Evolutionary conservation across 768 basidiomycete species (phyloP), one percentile per base, ranked within the genome.

Genomic region (Tulasnella sp.): DNA sequence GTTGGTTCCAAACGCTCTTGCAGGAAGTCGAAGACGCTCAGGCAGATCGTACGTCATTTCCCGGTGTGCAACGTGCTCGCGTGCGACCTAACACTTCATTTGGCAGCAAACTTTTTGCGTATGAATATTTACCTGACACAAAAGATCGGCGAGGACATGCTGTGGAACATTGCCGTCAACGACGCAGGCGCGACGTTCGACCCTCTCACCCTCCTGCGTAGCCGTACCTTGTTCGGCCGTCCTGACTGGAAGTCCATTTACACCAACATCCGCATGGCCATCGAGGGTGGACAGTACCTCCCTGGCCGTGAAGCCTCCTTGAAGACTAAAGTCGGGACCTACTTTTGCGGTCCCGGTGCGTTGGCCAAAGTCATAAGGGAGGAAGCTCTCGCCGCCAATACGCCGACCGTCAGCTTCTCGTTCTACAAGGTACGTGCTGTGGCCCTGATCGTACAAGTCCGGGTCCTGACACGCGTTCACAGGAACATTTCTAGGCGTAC

Each of bases 1-100:
- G 89, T 64, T 96, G 92, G 92, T 94, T 97, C 79, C 88, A 93
- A 69, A 82, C 77, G 60, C 72, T 96, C 51, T 75, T 96, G 59
- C 83, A 84, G 65, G 83, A 91, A 67, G 82, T 96, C 43, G 92
- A 96, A 68, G 81, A 80, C 48, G 84, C 86, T 42, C 90, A 92
- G 66, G 81, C 81, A 34, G 87, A 92, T 74, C 86, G 89, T 90
- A 66, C 74, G 86, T 63, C 3, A 9, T 14, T 27, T 27, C 2
- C 14, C 76, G 11, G 8, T 40, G 50, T 27, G 11, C 25, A 35
- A 35, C 36, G n/a, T 53, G 29, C n/a, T 43, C 31, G 32, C n/a
- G n/a, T 9, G 11, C 41, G 43, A 39, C 25, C 23, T 49, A 23
- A n/a, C n/a, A n/a, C 11, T 49, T 43, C 62, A 17, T 50, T 60